Conservation (phyloP, 441 rosid genomes). For the Isatis lusitanica region DNA sequence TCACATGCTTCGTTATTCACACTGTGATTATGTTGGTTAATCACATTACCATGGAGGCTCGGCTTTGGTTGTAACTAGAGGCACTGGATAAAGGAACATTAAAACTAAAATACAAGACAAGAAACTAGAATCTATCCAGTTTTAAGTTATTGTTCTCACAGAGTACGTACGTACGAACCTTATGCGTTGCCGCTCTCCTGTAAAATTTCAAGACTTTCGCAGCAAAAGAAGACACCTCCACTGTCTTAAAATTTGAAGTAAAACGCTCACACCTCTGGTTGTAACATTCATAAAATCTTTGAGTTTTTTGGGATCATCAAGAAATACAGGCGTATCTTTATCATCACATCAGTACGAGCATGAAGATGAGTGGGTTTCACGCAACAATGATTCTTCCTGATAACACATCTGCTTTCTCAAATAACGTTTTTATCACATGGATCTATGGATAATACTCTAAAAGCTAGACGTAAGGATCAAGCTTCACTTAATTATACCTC, state of each 20-base stretch:
- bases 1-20: conserved; percentile 4
- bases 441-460: too few species aligned
- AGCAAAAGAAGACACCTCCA: neutral
- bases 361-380: too few species aligned
- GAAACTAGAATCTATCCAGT: neutral
- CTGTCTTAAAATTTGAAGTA: neutral
- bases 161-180: neutral
- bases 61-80: neutral
- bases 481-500: neutral
- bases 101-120: neutral
- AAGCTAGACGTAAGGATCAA: neutral
- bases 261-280: neutral
- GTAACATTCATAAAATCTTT: neutral
- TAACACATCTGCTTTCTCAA: too few species aligned
- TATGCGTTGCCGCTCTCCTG: too few species aligned
- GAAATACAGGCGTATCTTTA: neutral
- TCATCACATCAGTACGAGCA: neutral
- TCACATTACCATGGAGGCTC: conserved; percentile 12
- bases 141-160: neutral
- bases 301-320: neutral
- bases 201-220: too few species aligned
- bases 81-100: neutral
- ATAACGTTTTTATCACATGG: neutral
- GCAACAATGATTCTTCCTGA: too few species aligned
- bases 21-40: neutral